Percentiles rank a stretch among this genome's conserved stretches.
Conservation (phyloP, 371 early-diverging fungal genomes). For the Dichotomocladium elegans region DNA sequence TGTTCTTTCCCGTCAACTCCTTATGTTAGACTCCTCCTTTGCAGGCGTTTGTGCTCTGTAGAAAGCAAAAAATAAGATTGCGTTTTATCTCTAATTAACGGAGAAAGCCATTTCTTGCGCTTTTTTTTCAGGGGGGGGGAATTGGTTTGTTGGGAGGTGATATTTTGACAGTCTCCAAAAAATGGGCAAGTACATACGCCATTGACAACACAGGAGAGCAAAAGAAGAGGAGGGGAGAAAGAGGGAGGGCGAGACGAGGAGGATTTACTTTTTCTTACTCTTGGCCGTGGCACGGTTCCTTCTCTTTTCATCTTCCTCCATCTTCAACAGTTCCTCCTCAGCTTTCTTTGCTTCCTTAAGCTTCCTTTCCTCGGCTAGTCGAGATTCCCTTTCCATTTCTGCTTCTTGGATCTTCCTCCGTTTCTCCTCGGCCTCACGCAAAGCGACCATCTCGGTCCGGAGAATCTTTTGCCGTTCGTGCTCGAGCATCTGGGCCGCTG, state of each 20-base stretch:
- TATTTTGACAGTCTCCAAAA: too few species aligned
- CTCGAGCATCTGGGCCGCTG: constrained; percentile 77
- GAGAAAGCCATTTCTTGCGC: too few species aligned
- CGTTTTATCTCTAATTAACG: too few species aligned
- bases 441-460: constrained; percentile 45
- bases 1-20: too few species aligned
- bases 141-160: too few species aligned
- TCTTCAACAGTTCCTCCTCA: constrained; percentile 17
- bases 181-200: too few species aligned
- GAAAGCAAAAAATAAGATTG: too few species aligned
- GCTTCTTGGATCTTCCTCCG: constrained; percentile 1
- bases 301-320: constrained; percentile 15
- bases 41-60: too few species aligned
- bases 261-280: constrained; percentile 6
- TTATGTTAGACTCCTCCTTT: too few species aligned
- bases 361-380: constrained; percentile 8
- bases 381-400: background rate
- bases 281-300: background rate
- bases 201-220: too few species aligned
- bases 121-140: too few species aligned
- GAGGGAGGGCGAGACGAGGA: background rate
- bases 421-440: constrained; percentile 44
- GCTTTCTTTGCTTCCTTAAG: constrained; percentile 21
- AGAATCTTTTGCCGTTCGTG: constrained; percentile 50
- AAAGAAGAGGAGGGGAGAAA: too few species aligned